Base-by-base conservation (phyloP, 2,329 filamentous ascomycete genomes). In the Hymenoscyphus fraxineus region DNA sequence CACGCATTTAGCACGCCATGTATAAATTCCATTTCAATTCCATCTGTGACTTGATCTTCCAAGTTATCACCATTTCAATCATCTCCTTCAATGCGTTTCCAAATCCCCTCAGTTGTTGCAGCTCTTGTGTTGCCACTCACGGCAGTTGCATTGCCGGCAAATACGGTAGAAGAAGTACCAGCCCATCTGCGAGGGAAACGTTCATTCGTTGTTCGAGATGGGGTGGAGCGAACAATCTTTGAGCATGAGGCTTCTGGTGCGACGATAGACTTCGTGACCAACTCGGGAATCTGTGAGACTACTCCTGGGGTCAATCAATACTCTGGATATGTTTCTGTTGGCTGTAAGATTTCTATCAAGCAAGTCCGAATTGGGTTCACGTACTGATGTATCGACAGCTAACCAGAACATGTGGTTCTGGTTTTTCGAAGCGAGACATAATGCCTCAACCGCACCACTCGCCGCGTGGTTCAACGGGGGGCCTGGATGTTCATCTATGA, bases 381-480 rank as follows among this genome's bases (percentile, higher is more conserved):
- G 5, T 35, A 57, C 19, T 54, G 4, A 54, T 38, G 27, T n/a
- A 5, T 57, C 32, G 9, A 57, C 3, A 72, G 70, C 56, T 39
- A 63, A 71, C 63, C 64, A 71, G 57, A 66, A 71, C 59, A 66
- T 68, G 67, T 73, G 70, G 68, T 72, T 72, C 57, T 74, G 85
- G 84, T 88, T 87, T 70, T 84, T 88, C 66, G 85, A 88, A 67
- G 79, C 85, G 15, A 78, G 84, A 7, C 78, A 83, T 60, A 77
- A 80, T 68, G 79, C 85, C 1, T 70, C 74, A 9, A 78, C 76
- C 41, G 78, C 79, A 10, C 80, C 80, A 2, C 69, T 80, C 4
- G 76, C 77, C 3, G 76, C 77, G 27, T 81, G 79, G 78, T 76
- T 81, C 65, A 80, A 80, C 60, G 80, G 80, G 54, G 80, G 80